These are phyloP conservation scores for Cyclotella sp. DNA, from an alignment of 108 stramenopile genomes.

Conservation along the genomic window DNA sequence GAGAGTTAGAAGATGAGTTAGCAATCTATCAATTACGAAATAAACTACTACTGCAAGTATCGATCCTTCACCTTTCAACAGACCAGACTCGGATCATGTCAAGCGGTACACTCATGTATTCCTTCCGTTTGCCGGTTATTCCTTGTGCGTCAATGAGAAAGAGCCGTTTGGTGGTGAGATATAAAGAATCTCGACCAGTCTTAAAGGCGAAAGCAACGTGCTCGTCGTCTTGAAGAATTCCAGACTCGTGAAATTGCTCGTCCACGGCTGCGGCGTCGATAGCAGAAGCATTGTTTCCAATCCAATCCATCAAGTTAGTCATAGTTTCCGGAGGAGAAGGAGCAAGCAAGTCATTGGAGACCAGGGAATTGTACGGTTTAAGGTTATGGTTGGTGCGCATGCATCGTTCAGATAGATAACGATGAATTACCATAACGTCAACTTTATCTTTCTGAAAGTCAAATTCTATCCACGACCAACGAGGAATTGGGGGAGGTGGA, in stretches of 20 bases:
- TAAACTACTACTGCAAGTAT: not conserved
- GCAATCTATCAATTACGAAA: not conserved
- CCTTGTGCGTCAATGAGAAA: slow-evolving; percentile 54
- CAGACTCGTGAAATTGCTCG: slow-evolving; percentile 53
- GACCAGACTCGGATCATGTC: slow-evolving; percentile 56
- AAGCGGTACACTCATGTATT: slow-evolving; percentile 65
- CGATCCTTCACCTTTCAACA: slow-evolving; percentile 46
- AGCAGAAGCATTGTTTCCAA: slow-evolving; percentile 64
- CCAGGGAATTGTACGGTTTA: slow-evolving; percentile 43
- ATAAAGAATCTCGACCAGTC: slow-evolving; percentile 65
- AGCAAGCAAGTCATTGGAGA: slow-evolving; percentile 37
- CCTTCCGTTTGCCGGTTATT: slow-evolving; percentile 63
- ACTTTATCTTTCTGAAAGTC: slow-evolving; percentile 80
- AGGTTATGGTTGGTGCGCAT: slow-evolving; percentile 42
- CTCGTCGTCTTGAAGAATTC: slow-evolving; percentile 68
- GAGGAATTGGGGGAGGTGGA: slow-evolving; percentile 60
- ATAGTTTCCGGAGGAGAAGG: slow-evolving; percentile 41
- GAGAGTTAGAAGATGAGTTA: not conserved
- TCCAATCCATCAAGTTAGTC: slow-evolving; percentile 53
- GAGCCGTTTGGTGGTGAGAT: slow-evolving; percentile 56
- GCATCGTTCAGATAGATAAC: slow-evolving; percentile 61
- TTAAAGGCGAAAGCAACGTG: slow-evolving; percentile 71
- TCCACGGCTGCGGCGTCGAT: slow-evolving; percentile 59
- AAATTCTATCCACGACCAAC: slow-evolving; percentile 55
- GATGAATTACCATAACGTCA: slow-evolving; percentile 60